Percentiles rank a stretch among this genome's conserved stretches.
Conservation (phyloP, 2,329 filamentous ascomycete genomes). For the Calonectria leucothoes region DNA sequence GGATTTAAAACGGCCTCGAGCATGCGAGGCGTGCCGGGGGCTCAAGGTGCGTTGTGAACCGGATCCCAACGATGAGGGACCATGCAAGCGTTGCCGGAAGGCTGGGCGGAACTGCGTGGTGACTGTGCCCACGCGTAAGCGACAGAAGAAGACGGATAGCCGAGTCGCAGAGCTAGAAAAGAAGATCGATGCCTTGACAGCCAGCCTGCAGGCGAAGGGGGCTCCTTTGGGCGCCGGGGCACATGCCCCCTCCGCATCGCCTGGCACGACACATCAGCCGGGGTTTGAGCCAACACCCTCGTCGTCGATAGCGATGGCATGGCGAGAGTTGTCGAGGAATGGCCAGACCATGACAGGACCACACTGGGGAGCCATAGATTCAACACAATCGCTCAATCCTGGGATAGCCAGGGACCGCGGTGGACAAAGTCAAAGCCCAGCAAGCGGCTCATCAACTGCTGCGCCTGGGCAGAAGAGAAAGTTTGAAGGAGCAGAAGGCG, state of each 20-base stretch:
- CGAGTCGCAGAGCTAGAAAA: conserved; percentile 90
- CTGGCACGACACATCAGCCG: conserved; percentile 18
- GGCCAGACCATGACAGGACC: conserved; percentile 9
- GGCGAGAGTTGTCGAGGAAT: conserved; percentile 23
- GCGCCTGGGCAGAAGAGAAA: conserved; percentile 48
- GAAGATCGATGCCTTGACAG: conserved; percentile 90
- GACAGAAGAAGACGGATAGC: conserved; percentile 92
- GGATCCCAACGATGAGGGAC: conserved; percentile 71
- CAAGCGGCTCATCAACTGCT: conserved; percentile 16
- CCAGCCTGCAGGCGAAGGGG: conserved; percentile 74
- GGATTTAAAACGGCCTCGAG: conserved; percentile 75
- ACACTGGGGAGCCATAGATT: conserved; percentile 31
- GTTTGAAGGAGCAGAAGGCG: conserved; percentile 36
- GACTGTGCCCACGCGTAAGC: conserved; percentile 79
- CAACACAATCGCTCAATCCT: conserved; percentile 23
- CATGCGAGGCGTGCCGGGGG: conserved; percentile 80
- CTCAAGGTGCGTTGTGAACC: conserved; percentile 89
- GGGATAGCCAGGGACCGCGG: conserved; percentile 26
- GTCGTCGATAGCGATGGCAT: conserved; percentile 19
- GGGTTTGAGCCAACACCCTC: not conserved
- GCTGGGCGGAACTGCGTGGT: conserved; percentile 82
- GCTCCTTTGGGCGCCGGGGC: conserved; percentile 28
- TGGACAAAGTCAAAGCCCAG: conserved; percentile 24
- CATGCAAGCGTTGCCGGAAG: conserved; percentile 83
- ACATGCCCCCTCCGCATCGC: conserved; percentile 25